Percentiles rank a stretch among this genome's conserved stretches.
Evolutionary conservation across 78 protist genomes (phyloP).

Genomic region (Mantamonas sphyraenae): DNA sequence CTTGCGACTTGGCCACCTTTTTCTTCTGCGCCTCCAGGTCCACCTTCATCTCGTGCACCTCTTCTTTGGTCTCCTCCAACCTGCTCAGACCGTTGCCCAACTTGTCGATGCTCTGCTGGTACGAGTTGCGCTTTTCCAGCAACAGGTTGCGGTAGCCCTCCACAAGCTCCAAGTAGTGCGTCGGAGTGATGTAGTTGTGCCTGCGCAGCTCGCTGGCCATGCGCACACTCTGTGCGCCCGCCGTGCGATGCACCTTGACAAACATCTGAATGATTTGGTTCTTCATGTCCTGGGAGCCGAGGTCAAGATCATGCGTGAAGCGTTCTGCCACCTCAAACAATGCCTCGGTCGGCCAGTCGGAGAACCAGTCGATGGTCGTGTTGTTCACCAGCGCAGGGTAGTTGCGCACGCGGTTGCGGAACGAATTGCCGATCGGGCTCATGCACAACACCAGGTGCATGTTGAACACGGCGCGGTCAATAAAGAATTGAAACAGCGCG

Average conservation of each 20-base stretch:
- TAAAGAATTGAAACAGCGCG: slow-evolving; percentile 46
- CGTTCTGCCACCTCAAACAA: slow-evolving; percentile 64
- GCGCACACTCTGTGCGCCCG: background rate
- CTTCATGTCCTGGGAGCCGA: slow-evolving; percentile 8
- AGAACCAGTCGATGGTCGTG: slow-evolving; percentile 83
- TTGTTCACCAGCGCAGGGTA: slow-evolving; percentile 68
- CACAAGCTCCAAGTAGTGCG: slow-evolving; percentile 47
- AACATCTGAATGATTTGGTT: slow-evolving; percentile 17
- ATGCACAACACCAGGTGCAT: slow-evolving; percentile 49
- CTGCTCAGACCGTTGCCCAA: slow-evolving; percentile 51
- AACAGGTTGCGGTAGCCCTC: slow-evolving; percentile 31
- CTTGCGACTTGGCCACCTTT: slow-evolving; percentile 23
- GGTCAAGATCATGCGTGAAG: slow-evolving; percentile 27
- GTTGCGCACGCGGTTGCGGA: slow-evolving; percentile 49
- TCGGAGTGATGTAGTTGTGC: slow-evolving; percentile 61
- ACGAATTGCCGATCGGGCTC: slow-evolving; percentile 48
- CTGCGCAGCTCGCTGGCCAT: slow-evolving; percentile 41
- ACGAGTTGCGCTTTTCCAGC: slow-evolving; percentile 24
- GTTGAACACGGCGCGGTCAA: slow-evolving; percentile 44
- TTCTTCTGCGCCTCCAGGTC: slow-evolving; percentile 42
- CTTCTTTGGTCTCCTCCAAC: slow-evolving; percentile 51
- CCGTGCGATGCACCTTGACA: slow-evolving; percentile 29
- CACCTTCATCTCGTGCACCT: slow-evolving; percentile 49
- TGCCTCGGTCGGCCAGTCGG: slow-evolving; percentile 87
- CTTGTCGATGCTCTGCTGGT: slow-evolving; percentile 31